Percentiles rank a stretch among this genome's conserved stretches.
These are phyloP conservation scores for Pinus tabuliformis DNA, from an alignment of 75 land plant genomes.

Conservation along the genomic window DNA sequence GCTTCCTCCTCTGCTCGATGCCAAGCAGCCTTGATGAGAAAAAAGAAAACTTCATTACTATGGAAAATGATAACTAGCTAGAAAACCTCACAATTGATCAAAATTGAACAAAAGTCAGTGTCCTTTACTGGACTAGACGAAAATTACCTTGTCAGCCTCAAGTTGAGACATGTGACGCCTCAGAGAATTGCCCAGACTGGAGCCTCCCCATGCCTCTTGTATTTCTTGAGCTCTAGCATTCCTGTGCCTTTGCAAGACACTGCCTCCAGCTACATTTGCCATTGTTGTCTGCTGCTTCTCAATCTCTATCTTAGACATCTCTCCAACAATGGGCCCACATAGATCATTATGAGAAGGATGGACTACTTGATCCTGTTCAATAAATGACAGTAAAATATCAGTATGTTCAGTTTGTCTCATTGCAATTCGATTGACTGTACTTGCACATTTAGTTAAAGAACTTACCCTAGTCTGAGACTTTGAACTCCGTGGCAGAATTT, in stretches of 20 bases:
- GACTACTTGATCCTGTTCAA: too few species aligned
- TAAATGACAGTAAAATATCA: too few species aligned
- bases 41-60: neutral
- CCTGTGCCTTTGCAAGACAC: constrained; percentile 17
- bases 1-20: constrained; percentile 28
- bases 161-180: constrained; percentile 71
- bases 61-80: neutral
- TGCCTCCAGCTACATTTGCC: neutral
- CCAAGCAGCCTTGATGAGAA: constrained; percentile 34
- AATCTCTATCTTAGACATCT: neutral
- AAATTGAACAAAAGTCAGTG: neutral
- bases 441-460: too few species aligned
- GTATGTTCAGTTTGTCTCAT: too few species aligned
- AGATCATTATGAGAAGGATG: too few species aligned
- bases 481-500: too few species aligned
- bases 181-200: constrained; percentile 69
- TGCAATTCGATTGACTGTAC: too few species aligned
- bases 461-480: too few species aligned
- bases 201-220: constrained; percentile 78
- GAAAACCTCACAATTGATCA: neutral
- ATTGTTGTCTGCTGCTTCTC: constrained; percentile 2
- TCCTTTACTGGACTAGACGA: neutral
- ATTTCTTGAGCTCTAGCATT: constrained; percentile 63
- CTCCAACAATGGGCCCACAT: too few species aligned
- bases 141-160: constrained; percentile 65